Evolutionary conservation across 441 rosid genomes (phyloP).

Genomic region (Erodium chrysanthum): DNA sequence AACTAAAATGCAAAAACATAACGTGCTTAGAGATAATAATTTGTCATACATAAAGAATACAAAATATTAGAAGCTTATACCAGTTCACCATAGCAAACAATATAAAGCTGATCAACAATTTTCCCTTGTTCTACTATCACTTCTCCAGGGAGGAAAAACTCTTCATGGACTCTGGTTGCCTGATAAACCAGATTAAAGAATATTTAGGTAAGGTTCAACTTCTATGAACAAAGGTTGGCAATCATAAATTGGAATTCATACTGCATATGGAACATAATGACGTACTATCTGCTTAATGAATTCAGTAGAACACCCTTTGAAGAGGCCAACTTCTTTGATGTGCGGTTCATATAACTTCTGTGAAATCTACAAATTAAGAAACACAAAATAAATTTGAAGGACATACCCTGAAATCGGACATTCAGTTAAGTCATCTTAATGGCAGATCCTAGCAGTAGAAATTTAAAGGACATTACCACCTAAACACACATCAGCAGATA

Average conservation of each 20-base stretch:
- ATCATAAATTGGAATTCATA: not conserved
- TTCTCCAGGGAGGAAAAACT: constrained; percentile 93
- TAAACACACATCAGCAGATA: not conserved
- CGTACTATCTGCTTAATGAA: constrained; percentile 83
- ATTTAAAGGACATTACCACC: not conserved
- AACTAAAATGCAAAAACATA: constrained; percentile 1
- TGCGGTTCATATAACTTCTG: constrained; percentile 53
- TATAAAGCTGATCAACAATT: constrained; percentile 83
- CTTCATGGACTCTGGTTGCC: constrained; percentile 83
- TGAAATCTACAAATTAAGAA: constrained; percentile 46
- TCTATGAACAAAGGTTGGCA: not conserved
- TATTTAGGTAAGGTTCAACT: not conserved
- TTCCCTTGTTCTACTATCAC: constrained; percentile 80
- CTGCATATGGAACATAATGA: constrained; percentile 6
- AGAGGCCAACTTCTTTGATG: constrained; percentile 49
- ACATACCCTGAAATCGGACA: not conserved
- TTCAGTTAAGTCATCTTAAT: not conserved
- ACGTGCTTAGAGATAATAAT: not conserved
- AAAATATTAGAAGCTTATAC: constrained; percentile 29
- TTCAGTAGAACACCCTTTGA: constrained; percentile 69
- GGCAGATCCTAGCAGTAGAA: not conserved
- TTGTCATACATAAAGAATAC: not conserved
- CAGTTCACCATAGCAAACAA: constrained; percentile 76
- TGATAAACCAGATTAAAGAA: constrained; percentile 22
- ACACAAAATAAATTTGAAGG: too few relatives aligned